Base-by-base conservation (phyloP, 495 filamentous ascomycete species). In the Hypoxylon rickii region DNA sequence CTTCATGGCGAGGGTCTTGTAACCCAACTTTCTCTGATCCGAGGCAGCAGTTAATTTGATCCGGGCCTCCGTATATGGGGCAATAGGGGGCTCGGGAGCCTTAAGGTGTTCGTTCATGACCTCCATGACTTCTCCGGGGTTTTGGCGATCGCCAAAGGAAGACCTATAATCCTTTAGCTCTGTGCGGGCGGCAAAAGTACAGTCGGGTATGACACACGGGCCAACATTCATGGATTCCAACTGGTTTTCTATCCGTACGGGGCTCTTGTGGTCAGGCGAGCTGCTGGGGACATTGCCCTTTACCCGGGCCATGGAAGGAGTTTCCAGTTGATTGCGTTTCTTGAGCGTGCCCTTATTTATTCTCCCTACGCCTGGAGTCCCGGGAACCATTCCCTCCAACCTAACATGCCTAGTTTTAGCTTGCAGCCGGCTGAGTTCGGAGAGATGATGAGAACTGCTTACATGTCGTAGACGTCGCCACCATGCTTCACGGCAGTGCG, bases 1-100 rank as follows among this genome's bases (percentile, higher is more conserved):
- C 58, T 94, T 95, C 90, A 96, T 96, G 21, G 90, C 88, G 75
- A 97, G 87, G 0, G 90, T 86, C 61, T 91, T 91, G 70, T 96
- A 98, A 7, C 83, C 84, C 44, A 96, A 88, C 65, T 96, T 97
- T 65, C 89, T 91, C 44, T 88, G 76, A 61, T 98, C 94, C 2
- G 87, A 89, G 55, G 89, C 88, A 12, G 88, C 86, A 1, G 83
- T 89, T 3, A 94, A 80, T 65, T 85, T 89, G 70, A 97, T 86
- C 11, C 94, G 88, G 3, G 90, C 63, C 65, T 94, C 89, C 2
- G 81, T 57, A 55, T 82, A 86, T 1, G 90, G 89, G 16, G 83
- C 86, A 37, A 87, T 81, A 0, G 88, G 89, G 0, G 85, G 76
- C 51, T 90, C 87, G n/a, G 86, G 72, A 5, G 78, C 66, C 11